Evolutionary conservation across 768 basidiomycete species (phyloP).

Genomic region (Lactarius hatsudake): DNA sequence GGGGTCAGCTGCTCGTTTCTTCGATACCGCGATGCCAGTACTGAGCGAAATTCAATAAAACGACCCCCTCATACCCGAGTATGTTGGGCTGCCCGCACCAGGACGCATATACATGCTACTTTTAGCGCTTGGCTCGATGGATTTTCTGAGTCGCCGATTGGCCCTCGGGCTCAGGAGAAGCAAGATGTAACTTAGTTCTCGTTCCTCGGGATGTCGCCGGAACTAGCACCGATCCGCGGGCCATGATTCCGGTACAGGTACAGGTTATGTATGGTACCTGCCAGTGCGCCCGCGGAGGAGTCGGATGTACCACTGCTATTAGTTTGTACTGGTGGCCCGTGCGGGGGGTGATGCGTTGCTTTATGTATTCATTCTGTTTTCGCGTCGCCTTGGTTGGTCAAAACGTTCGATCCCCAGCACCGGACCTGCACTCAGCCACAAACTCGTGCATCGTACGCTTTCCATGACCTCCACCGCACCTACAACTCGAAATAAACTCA

Average conservation of each 20-base stretch:
- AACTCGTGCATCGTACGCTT: neutral
- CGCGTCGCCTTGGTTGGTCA: neutral
- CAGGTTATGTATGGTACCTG: neutral
- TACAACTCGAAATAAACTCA: constrained; percentile 4
- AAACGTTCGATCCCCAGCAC: neutral
- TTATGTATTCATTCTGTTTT: neutral
- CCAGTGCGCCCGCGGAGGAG: neutral
- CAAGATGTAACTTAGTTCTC: neutral
- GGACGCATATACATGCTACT: neutral
- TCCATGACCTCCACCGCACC: constrained; percentile 12
- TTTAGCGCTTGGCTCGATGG: neutral
- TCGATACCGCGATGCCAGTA: neutral
- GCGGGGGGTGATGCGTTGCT: neutral
- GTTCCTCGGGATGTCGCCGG: neutral
- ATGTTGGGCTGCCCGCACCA: neutral
- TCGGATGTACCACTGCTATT: neutral
- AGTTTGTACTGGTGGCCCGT: neutral
- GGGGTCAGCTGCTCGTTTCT: neutral
- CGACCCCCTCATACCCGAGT: neutral
- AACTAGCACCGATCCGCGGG: neutral
- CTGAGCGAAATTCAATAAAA: neutral
- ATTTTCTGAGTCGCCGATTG: neutral
- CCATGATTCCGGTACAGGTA: neutral
- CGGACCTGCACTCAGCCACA: neutral
- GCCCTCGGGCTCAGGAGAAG: neutral